A percentile compares a stretch with the other conserved stretches of the same genome.
phyloP scores from a whole-genome alignment of 2,329 filamentous ascomycete species.

The Hysterium pulicare region DNA sequence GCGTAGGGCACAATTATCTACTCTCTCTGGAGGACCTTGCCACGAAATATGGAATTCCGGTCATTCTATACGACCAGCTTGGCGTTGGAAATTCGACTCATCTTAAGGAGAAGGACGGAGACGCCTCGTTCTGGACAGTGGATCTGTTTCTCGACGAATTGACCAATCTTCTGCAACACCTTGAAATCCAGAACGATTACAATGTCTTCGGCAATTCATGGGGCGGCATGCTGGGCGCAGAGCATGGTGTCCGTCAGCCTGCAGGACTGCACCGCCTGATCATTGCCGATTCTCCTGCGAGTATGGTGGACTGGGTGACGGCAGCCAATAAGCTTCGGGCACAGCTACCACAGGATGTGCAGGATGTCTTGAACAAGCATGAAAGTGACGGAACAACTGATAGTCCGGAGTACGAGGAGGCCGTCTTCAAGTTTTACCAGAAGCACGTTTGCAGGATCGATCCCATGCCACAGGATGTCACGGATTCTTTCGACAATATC shows the following conservation, averaged over 20 bases:
- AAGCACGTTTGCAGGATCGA: constrained; percentile 26
- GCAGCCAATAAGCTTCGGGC: constrained; percentile 20
- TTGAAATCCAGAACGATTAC: constrained; percentile 4
- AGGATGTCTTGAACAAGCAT: constrained; percentile 23
- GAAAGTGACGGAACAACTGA: constrained; percentile 28
- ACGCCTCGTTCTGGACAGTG: constrained; percentile 7
- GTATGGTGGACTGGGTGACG: constrained; percentile 26
- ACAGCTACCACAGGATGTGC: constrained; percentile 23
- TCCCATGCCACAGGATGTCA: constrained; percentile 26
- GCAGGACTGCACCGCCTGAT: constrained; percentile 4
- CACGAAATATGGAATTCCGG: constrained; percentile 3
- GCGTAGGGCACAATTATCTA: constrained; percentile 46
- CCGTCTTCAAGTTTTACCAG: constrained; percentile 26
- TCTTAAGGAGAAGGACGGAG: constrained; percentile 6
- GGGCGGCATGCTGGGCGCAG: constrained; percentile 10
- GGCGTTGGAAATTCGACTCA: constrained; percentile 6
- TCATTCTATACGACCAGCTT: constrained; percentile 10
- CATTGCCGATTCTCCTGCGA: constrained; percentile 24
- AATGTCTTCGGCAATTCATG: constrained; percentile 8
- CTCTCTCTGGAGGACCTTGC: constrained; percentile 15
- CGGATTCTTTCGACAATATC: constrained; percentile 18
- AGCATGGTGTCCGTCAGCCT: constrained; percentile 3
- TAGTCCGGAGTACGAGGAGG: constrained; percentile 28
- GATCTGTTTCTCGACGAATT: constrained; percentile 7
- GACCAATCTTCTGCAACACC: constrained; percentile 4